These are phyloP conservation scores for Nemania abortiva DNA, from an alignment of 2,329 filamentous ascomycete genomes.

Conservation along the genomic window DNA sequence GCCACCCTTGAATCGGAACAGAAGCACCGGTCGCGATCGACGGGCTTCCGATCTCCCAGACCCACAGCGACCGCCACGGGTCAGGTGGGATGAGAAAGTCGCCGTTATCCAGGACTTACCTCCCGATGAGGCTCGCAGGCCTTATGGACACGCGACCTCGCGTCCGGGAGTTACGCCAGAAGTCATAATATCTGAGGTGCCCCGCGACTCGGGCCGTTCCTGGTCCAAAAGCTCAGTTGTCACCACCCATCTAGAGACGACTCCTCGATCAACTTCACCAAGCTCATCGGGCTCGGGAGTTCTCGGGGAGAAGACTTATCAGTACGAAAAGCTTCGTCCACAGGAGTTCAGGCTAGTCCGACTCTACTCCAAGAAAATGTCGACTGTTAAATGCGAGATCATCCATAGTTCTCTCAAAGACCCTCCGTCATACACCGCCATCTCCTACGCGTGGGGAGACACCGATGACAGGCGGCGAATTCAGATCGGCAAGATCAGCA, in stretches of 20 bases:
- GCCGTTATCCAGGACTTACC: background rate
- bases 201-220: background rate
- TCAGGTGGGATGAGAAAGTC: background rate
- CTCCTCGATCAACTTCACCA: background rate
- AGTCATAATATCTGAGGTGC: background rate
- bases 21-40: constrained; percentile 6
- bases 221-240: background rate
- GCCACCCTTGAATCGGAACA: constrained; percentile 4
- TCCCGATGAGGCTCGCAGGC: background rate
- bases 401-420: constrained; percentile 17
- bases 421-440: constrained; percentile 15
- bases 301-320: background rate
- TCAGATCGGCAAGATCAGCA: background rate
- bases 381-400: constrained; percentile 31
- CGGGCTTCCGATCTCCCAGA: background rate
- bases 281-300: background rate
- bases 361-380: constrained; percentile 11
- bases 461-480: constrained; percentile 22
- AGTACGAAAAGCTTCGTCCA: constrained; percentile 56
- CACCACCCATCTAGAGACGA: background rate
- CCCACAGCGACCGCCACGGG: background rate
- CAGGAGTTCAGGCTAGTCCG: constrained; percentile 24
- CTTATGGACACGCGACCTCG: background rate
- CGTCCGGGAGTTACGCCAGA: background rate
- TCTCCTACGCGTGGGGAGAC: constrained; percentile 32